Conservation (phyloP, 2,329 filamentous ascomycete species). For the Didymella pomorum region DNA sequence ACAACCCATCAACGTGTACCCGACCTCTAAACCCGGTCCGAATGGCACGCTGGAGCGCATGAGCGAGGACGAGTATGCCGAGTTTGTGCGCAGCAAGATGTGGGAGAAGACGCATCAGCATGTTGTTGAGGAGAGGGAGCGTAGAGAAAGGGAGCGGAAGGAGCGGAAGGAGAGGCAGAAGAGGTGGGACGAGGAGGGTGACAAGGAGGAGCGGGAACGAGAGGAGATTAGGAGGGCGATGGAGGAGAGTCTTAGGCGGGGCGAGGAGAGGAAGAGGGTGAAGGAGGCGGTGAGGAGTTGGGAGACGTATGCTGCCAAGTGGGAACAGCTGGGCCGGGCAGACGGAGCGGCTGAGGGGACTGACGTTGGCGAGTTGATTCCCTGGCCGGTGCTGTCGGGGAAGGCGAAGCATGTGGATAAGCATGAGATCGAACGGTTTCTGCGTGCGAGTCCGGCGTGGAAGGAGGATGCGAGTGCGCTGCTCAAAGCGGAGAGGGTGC, state of each 20-base stretch:
- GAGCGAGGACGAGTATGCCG: conserved; percentile 91
- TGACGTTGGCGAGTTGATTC: conserved; percentile 54
- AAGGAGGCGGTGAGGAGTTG: conserved; percentile 68
- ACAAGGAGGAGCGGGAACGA: conserved; percentile 53
- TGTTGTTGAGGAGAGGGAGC: conserved; percentile 76
- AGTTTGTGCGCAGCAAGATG: conserved; percentile 86
- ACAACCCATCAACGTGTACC: conserved; percentile 87
- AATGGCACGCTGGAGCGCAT: conserved; percentile 76
- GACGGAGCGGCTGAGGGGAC: conserved; percentile 14
- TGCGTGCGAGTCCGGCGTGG: conserved; percentile 62
- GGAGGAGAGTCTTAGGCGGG: conserved; percentile 72
- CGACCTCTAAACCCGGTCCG: conserved; percentile 62
- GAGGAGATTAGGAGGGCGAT: conserved; percentile 67
- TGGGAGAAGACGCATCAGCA: conserved; percentile 94
- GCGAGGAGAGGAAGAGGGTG: conserved; percentile 67
- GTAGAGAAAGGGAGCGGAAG: conserved; percentile 56
- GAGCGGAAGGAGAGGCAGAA: conserved; percentile 54
- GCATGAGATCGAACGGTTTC: conserved; percentile 73
- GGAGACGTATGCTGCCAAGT: conserved; percentile 69
- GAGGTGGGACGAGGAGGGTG: conserved; percentile 53
- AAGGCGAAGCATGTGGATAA: conserved; percentile 64
- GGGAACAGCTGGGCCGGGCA: conserved; percentile 63
- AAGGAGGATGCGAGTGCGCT: conserved; percentile 55
- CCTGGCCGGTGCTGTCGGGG: conserved; percentile 78
- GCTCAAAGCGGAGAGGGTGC: conserved; percentile 84